Percentiles rank a stretch among this genome's conserved stretches.
phyloP scores from a whole-genome alignment of 2,329 filamentous ascomycete genomes.

The Magnaporthiopsis rhizophila region DNA sequence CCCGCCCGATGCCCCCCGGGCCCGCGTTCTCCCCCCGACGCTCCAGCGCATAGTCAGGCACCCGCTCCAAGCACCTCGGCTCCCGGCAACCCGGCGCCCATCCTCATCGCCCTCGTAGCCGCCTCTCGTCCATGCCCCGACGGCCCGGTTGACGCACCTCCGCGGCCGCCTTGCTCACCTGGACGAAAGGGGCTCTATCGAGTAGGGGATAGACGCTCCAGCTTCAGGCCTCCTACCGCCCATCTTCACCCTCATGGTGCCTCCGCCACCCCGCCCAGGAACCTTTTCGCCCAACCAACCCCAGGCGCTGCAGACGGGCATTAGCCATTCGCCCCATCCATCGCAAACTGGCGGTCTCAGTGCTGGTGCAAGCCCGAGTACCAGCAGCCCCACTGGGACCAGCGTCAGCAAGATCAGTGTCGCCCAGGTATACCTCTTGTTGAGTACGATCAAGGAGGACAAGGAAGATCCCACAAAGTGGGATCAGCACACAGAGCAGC shows the following conservation, averaged over 20 bases:
- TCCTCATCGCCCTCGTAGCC: background rate
- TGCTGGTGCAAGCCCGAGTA: conserved; percentile 54
- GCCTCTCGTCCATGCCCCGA: conserved; percentile 5
- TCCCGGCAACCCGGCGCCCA: background rate
- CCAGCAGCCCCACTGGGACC: conserved; percentile 53
- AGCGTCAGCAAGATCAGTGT: conserved; percentile 85
- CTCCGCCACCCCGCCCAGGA: conserved; percentile 53
- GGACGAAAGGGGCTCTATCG: conserved; percentile 8
- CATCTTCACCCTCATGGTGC: conserved; percentile 38
- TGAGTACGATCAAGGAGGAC: conserved; percentile 93
- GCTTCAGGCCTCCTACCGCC: conserved; percentile 7
- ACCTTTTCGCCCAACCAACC: conserved; percentile 56
- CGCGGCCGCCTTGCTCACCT: background rate
- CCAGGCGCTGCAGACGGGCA: conserved; percentile 48
- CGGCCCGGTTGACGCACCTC: conserved; percentile 5
- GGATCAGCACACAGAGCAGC: conserved; percentile 84
- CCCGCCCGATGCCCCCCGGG: background rate
- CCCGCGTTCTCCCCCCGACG: background rate
- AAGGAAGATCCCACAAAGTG: conserved; percentile 81
- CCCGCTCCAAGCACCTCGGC: background rate
- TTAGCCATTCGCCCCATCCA: conserved; percentile 47
- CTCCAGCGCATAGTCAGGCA: background rate
- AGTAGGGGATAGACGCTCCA: conserved; percentile 10
- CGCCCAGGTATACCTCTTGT: conserved; percentile 87
- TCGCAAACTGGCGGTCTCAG: conserved; percentile 49